phyloP scores from a whole-genome alignment of 2,329 filamentous ascomycete species.

The Karstenula rhodostoma region DNA sequence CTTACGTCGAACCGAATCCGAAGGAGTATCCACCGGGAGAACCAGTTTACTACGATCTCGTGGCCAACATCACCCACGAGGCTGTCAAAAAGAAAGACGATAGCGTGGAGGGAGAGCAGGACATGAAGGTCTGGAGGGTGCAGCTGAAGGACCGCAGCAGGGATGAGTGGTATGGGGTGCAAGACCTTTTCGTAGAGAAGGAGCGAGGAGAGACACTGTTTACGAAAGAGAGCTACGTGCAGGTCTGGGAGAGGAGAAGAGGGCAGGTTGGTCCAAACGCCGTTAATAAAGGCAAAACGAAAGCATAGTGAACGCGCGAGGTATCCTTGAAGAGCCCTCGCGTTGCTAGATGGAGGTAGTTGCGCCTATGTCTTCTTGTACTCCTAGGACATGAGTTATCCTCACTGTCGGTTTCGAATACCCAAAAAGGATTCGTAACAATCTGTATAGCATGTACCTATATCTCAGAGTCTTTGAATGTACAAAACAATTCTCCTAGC shows the following conservation, averaged over 20 bases:
- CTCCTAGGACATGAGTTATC: neutral
- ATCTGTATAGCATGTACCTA: neutral
- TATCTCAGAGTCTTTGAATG: too few relatives aligned
- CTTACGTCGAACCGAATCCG: constrained; percentile 90
- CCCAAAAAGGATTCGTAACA: neutral
- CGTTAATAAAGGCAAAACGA: constrained; percentile 25
- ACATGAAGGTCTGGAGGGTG: constrained; percentile 94
- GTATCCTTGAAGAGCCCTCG: neutral
- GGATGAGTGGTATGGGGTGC: constrained; percentile 90
- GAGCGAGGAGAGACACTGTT: constrained; percentile 90
- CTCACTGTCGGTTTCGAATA: neutral
- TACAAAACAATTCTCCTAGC: neutral
- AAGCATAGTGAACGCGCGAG: constrained; percentile 13
- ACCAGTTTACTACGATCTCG: constrained; percentile 92
- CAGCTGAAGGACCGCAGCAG: constrained; percentile 83
- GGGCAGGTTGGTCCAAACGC: constrained; percentile 19
- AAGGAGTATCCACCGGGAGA: constrained; percentile 74
- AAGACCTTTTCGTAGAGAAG: constrained; percentile 92
- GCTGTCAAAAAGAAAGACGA: constrained; percentile 80
- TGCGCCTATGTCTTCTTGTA: neutral
- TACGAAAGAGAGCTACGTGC: constrained; percentile 91
- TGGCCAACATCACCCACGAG: constrained; percentile 92
- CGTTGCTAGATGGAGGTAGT: neutral
- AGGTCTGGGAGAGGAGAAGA: constrained; percentile 91
- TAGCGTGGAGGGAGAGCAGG: constrained; percentile 84